Evolutionary conservation across 2,329 filamentous ascomycete genomes (phyloP).

Genomic region (Thielaviopsis ethacetica): DNA sequence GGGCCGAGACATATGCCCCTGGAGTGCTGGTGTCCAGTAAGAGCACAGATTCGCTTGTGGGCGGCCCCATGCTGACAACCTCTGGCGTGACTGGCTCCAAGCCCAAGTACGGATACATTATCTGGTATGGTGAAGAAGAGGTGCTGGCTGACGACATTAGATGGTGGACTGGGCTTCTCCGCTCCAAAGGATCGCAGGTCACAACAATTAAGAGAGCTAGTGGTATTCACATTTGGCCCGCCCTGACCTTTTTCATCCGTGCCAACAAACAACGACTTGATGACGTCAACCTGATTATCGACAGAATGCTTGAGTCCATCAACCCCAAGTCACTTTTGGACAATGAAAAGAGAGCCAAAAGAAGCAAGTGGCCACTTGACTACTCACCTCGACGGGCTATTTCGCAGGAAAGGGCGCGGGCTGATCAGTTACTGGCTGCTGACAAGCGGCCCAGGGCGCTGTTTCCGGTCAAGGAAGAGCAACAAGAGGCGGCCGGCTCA

Average conservation of each 20-base stretch:
- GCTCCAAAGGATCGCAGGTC: constrained; percentile 29
- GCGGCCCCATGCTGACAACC: neutral
- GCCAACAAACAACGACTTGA: constrained; percentile 32
- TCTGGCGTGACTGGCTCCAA: neutral
- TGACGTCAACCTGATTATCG: constrained; percentile 29
- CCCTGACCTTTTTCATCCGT: constrained; percentile 44
- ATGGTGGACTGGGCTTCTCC: constrained; percentile 26
- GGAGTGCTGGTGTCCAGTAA: constrained; percentile 15
- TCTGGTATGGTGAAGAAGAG: constrained; percentile 62
- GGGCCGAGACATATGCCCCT: constrained; percentile 47
- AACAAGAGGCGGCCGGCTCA: neutral
- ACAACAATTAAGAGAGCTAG: constrained; percentile 42
- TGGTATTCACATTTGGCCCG: constrained; percentile 70
- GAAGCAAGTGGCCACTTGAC: constrained; percentile 2
- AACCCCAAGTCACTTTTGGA: neutral
- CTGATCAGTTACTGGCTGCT: neutral
- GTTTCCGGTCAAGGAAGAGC: neutral
- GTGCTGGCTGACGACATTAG: constrained; percentile 58
- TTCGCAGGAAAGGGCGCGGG: neutral
- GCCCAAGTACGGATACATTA: constrained; percentile 49
- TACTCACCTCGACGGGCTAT: neutral
- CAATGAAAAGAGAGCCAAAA: neutral
- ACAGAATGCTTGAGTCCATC: constrained; percentile 17
- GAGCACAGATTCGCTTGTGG: neutral
- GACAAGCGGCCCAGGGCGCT: neutral